phyloP scores from a whole-genome alignment of 495 filamentous ascomycete genomes.

The Hypoxylon crocopeplum region DNA sequence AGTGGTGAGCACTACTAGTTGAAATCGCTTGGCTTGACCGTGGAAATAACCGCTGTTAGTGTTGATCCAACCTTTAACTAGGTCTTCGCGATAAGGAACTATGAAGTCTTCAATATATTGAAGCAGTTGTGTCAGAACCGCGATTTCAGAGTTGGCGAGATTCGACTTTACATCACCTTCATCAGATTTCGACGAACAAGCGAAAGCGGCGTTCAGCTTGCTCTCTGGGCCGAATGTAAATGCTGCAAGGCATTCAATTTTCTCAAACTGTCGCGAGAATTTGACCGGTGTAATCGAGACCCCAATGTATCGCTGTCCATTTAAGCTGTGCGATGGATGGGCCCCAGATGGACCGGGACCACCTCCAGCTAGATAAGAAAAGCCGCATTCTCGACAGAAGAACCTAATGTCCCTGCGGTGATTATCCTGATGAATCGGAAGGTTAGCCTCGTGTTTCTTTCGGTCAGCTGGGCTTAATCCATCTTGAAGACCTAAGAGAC shows the following conservation, averaged over 20 bases:
- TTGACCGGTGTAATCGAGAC: background rate
- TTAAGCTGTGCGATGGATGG: slow-evolving; percentile 18
- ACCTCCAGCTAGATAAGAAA: background rate
- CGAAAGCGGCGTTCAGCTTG: background rate
- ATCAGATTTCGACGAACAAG: background rate
- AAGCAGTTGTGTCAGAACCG: background rate
- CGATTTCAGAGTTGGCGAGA: slow-evolving; percentile 18
- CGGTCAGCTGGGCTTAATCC: slow-evolving; percentile 12
- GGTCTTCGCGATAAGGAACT: slow-evolving; percentile 1
- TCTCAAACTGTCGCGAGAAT: background rate
- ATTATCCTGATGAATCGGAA: no score
- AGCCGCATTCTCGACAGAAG: slow-evolving; percentile 1
- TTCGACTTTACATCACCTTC: background rate
- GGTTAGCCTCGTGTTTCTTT: background rate
- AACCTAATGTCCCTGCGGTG: no score
- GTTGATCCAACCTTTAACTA: background rate
- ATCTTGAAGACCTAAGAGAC: background rate
- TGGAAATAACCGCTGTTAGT: slow-evolving; percentile 26
- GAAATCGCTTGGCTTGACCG: slow-evolving; percentile 7
- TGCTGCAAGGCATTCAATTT: background rate
- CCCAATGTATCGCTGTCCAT: slow-evolving; percentile 15
- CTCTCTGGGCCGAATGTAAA: background rate
- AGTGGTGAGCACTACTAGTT: background rate
- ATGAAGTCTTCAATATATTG: background rate
- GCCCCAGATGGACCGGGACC: background rate